Evolutionary conservation across 2,329 filamentous ascomycete genomes (phyloP).

Genomic region (Alternaria incomplexa): DNA sequence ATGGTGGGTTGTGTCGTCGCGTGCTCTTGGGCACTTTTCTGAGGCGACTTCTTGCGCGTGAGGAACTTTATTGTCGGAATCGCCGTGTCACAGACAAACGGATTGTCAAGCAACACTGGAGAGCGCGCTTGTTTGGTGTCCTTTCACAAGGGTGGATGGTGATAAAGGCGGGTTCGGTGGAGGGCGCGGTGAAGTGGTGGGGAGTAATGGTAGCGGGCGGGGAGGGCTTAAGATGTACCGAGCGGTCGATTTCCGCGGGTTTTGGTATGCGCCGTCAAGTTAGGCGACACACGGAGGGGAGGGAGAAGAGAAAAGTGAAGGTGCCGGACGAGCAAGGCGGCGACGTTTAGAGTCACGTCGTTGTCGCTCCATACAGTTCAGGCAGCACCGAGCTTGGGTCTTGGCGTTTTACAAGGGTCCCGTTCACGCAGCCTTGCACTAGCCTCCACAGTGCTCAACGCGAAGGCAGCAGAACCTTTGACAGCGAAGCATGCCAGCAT

Average conservation of each 20-base stretch:
- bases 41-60: constrained; percentile 42
- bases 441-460: constrained; percentile 5
- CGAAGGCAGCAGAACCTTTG: background rate
- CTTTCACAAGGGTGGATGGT: constrained; percentile 1
- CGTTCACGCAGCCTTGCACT: constrained; percentile 16
- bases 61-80: constrained; percentile 33
- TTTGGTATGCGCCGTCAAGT: background rate
- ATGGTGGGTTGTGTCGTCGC: constrained; percentile 37
- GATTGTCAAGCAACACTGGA: background rate
- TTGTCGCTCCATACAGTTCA: constrained; percentile 28
- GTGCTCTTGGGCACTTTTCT: constrained; percentile 44
- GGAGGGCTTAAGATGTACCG: constrained; percentile 4
- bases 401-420: constrained; percentile 23
- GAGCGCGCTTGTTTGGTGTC: background rate
- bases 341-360: constrained; percentile 31
- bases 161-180: background rate
- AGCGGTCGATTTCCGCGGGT: background rate
- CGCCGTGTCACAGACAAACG: constrained; percentile 10
- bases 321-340: constrained; percentile 22
- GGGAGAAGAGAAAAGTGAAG: constrained; percentile 21
- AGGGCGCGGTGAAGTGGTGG: constrained; percentile 12
- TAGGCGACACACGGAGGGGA: background rate
- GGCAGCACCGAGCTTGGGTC: constrained; percentile 36
- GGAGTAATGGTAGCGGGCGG: constrained; percentile 4
- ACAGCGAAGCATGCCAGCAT: background rate